These are phyloP conservation scores for Saccharata proteae DNA, from an alignment of 2,329 filamentous ascomycete genomes.

Conservation along the genomic window DNA sequence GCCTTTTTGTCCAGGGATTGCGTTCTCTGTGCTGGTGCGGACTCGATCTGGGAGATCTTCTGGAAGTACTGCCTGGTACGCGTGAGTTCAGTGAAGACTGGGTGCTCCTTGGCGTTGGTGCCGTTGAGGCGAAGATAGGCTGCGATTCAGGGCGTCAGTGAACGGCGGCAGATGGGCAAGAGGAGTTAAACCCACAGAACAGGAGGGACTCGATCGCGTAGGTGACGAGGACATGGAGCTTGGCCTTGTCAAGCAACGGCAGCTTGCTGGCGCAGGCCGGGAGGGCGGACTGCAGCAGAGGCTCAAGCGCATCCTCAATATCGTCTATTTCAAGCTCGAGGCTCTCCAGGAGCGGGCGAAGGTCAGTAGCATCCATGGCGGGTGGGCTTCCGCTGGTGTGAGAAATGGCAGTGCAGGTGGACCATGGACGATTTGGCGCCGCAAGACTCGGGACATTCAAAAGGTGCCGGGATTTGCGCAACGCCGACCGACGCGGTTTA, in stretches of 20 bases:
- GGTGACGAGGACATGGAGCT: conserved; percentile 76
- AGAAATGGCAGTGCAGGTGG: no score
- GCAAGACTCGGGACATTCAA: no score
- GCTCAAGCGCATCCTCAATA: conserved; percentile 60
- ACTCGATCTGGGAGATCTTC: conserved; percentile 74
- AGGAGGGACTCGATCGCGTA: conserved; percentile 86
- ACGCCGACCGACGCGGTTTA: no score
- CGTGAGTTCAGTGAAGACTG: conserved; percentile 73
- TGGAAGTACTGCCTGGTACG: conserved; percentile 84
- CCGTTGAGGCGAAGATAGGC: conserved; percentile 70
- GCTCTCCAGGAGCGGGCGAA: conserved; percentile 57
- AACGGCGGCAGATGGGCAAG: conserved; percentile 23
- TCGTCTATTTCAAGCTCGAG: conserved; percentile 70
- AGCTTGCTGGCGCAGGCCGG: conserved; percentile 61
- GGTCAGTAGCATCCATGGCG: conserved; percentile 43
- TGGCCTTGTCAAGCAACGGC: conserved; percentile 87
- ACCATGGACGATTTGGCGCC: no score
- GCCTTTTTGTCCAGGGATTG: conserved; percentile 59
- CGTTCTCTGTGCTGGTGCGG: conserved; percentile 42
- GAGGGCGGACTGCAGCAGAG: conserved; percentile 54
- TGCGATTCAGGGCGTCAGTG: conserved; percentile 17
- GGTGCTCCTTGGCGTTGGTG: conserved; percentile 66
- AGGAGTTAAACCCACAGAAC: conserved; percentile 44
- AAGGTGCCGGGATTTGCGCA: no score
- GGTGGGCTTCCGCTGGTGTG: no score